phyloP scores from a whole-genome alignment of 805 yeast species.

The Nakazawaea ambrosiae region DNA sequence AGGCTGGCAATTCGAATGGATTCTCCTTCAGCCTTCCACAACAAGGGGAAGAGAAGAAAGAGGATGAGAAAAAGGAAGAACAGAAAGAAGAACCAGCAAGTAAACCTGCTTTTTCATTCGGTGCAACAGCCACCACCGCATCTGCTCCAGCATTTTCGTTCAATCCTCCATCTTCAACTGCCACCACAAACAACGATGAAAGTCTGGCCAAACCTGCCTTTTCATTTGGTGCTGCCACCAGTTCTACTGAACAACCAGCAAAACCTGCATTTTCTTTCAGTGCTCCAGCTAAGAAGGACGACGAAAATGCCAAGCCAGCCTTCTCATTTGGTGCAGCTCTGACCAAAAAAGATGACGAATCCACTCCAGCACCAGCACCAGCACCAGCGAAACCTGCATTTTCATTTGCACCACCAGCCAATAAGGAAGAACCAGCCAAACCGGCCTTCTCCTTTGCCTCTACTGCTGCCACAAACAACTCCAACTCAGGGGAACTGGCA shows the following conservation, averaged over 20 bases:
- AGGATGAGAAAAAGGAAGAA: conserved; percentile 12
- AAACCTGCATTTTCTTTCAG: not conserved
- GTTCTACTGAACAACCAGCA: conserved; percentile 2
- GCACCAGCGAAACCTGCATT: conserved; percentile 17
- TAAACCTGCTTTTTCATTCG: conserved; percentile 6
- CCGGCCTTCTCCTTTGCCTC: not conserved
- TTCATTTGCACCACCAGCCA: conserved; percentile 13
- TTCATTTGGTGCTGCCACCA: conserved; percentile 15
- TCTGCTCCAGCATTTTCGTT: conserved; percentile 21
- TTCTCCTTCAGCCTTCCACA: conserved; percentile 1
- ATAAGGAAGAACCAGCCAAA: not conserved
- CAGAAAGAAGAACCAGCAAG: not conserved
- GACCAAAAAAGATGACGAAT: not conserved
- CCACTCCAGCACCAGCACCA: conserved; percentile 1
- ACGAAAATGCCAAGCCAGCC: conserved; percentile 15
- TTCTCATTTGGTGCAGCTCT: conserved; percentile 19
- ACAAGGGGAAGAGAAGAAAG: not conserved
- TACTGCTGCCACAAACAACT: not conserved
- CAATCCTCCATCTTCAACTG: not conserved
- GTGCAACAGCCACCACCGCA: conserved; percentile 1
- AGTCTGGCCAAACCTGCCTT: conserved; percentile 1
- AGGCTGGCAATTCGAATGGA: not conserved
- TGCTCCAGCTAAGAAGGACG: not conserved
- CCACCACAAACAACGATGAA: too few species aligned
- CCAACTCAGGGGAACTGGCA: not conserved